Conservation (phyloP, 1,284 basidiomycete genomes). For the Psilocybe mexicana region DNA sequence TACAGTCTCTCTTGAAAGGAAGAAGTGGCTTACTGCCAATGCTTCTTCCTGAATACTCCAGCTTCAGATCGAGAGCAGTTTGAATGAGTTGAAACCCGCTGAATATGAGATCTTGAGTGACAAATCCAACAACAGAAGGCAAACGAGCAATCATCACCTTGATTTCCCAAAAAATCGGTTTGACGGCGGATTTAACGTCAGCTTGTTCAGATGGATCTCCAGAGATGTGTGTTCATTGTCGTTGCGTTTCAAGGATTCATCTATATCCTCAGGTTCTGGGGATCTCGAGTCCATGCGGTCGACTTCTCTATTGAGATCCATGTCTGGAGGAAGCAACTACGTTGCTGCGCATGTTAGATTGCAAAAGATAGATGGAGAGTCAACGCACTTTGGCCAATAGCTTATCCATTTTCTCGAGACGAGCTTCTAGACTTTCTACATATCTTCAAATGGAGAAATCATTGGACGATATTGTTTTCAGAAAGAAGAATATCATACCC, state of each 20-base stretch:
- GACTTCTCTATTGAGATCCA: constrained; percentile 37
- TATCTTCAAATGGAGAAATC: constrained; percentile 42
- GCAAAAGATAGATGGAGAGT: neutral
- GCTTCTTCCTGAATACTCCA: constrained; percentile 32
- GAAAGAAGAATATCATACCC: constrained; percentile 25
- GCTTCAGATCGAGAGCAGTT: constrained; percentile 40
- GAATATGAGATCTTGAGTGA: neutral
- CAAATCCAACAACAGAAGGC: neutral
- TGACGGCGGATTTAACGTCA: constrained; percentile 35
- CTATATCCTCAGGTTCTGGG: constrained; percentile 17
- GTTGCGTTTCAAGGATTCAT: constrained; percentile 27
- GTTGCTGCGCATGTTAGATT: neutral
- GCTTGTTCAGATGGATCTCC: constrained; percentile 28
- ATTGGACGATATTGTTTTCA: neutral
- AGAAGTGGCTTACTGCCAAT: neutral
- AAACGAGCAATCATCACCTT: constrained; percentile 28
- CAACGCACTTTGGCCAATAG: constrained; percentile 56
- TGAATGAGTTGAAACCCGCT: constrained; percentile 42
- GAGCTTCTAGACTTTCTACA: constrained; percentile 70
- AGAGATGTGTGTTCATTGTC: constrained; percentile 29
- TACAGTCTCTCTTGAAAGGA: constrained; percentile 29
- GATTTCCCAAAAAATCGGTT: constrained; percentile 43
- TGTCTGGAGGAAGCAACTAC: constrained; percentile 37
- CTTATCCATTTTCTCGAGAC: constrained; percentile 72
- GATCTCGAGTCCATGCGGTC: constrained; percentile 25